Conservation (phyloP, 257 asterid genomes). For the Nicotiana knightiana region DNA sequence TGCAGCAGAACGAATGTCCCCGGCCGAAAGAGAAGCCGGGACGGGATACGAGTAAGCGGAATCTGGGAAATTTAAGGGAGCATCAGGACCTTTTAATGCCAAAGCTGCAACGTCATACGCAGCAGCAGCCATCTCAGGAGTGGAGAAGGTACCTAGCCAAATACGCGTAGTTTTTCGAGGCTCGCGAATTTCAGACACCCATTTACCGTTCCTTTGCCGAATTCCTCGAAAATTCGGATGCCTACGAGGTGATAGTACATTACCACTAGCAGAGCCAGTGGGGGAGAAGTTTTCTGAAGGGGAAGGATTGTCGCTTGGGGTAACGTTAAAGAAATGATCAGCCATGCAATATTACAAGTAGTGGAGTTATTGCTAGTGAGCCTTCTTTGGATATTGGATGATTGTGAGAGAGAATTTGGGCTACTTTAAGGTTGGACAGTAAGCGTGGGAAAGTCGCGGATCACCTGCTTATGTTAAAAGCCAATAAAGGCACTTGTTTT, state of each 20-base stretch:
- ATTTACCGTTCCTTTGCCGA: constrained; percentile 13
- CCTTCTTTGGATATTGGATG: neutral
- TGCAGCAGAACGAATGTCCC: neutral
- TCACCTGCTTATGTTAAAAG: neutral
- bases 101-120: constrained; percentile 27
- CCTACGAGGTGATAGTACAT: neutral
- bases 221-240: constrained; percentile 16
- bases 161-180: constrained; percentile 20
- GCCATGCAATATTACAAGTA: neutral
- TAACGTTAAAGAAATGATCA: neutral
- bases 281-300: neutral
- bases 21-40: constrained; percentile 6
- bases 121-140: constrained; percentile 21
- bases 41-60: neutral
- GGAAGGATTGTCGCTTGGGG: neutral
- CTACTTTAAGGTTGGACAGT: neutral
- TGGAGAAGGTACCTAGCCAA: constrained; percentile 21
- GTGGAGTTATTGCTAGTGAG: neutral
- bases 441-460: constrained; percentile 9
- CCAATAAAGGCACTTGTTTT: neutral
- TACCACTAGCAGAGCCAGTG: neutral
- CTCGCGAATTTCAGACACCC: constrained; percentile 24
- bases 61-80: constrained; percentile 16
- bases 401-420: neutral
- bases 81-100: constrained; percentile 15